These are phyloP conservation scores for Solanum lycopersicoides DNA, from an alignment of 257 asterid species.

Conservation along the genomic window DNA sequence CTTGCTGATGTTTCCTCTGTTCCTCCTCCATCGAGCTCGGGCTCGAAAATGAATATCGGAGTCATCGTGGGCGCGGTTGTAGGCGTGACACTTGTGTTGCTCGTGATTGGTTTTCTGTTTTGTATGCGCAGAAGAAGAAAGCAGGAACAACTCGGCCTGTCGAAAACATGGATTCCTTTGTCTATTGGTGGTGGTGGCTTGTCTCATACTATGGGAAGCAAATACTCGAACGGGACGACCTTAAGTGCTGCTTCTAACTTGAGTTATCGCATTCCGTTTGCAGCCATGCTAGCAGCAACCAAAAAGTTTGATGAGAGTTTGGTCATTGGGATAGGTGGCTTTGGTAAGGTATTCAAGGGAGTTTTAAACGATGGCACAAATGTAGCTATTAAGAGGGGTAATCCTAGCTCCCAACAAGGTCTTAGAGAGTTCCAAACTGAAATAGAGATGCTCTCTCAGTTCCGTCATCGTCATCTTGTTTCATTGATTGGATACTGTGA, in stretches of 20 bases:
- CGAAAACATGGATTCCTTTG: constrained; percentile 6
- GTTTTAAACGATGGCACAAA: constrained; percentile 22
- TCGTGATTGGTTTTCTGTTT: neutral
- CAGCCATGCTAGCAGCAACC: constrained; percentile 42
- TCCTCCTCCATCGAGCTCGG: neutral
- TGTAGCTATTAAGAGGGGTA: constrained; percentile 46
- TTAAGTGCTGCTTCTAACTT: neutral
- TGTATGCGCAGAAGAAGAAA: neutral
- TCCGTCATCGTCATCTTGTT: constrained; percentile 46
- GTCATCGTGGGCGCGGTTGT: neutral
- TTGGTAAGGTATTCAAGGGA: constrained; percentile 48
- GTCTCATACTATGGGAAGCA: neutral
- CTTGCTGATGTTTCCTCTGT: neutral
- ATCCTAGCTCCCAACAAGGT: constrained; percentile 42
- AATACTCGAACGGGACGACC: neutral
- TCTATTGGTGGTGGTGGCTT: neutral
- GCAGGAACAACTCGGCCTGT: neutral
- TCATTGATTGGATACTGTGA: constrained; percentile 15
- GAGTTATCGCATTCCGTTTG: constrained; percentile 40
- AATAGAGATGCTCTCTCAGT: constrained; percentile 46
- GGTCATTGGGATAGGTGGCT: constrained; percentile 46
- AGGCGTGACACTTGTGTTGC: neutral
- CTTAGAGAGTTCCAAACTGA: constrained; percentile 42
- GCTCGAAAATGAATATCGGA: neutral
- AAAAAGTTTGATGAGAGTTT: constrained; percentile 38